These are phyloP conservation scores for Cephalotrichum gorgonifer DNA, from an alignment of 2,329 filamentous ascomycete species.

Conservation along the genomic window DNA sequence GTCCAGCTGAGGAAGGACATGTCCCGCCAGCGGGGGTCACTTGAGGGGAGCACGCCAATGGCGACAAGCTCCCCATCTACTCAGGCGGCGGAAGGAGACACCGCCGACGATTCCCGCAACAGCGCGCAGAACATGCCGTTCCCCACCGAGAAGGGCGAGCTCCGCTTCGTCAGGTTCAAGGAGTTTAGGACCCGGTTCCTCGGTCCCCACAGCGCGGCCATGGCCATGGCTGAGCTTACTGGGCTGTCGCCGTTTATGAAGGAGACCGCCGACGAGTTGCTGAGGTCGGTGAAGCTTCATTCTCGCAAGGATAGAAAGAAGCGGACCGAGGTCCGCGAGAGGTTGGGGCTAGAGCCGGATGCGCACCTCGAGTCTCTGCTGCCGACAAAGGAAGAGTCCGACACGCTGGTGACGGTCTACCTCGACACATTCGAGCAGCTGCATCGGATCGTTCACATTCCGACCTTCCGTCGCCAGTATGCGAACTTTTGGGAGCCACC, in stretches of 20 bases:
- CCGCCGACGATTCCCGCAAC: slow-evolving; percentile 15
- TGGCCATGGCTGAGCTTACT: slow-evolving; percentile 48
- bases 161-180: slow-evolving; percentile 47
- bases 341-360: slow-evolving; percentile 35
- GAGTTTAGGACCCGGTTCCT: slow-evolving; percentile 51
- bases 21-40: slow-evolving; percentile 27
- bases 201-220: slow-evolving; percentile 49
- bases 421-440: slow-evolving; percentile 45
- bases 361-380: slow-evolving; percentile 38
- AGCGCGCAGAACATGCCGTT: slow-evolving; percentile 4
- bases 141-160: slow-evolving; percentile 37
- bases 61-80: slow-evolving; percentile 32
- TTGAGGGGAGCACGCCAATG: slow-evolving; percentile 41
- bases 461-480: slow-evolving; percentile 47
- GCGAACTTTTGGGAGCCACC: slow-evolving; percentile 41
- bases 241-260: slow-evolving; percentile 52
- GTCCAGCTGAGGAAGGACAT: slow-evolving; percentile 44
- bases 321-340: slow-evolving; percentile 41
- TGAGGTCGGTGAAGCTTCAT: slow-evolving; percentile 46
- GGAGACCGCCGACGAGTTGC: slow-evolving; percentile 51
- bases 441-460: slow-evolving; percentile 48
- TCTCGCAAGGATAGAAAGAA: slow-evolving; percentile 42
- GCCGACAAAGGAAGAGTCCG: slow-evolving; percentile 34
- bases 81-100: slow-evolving; percentile 29
- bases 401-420: slow-evolving; percentile 38